Conservation (phyloP, 192 early-diverging fungal genomes). For the Coemansia guatemalensis region DNA sequence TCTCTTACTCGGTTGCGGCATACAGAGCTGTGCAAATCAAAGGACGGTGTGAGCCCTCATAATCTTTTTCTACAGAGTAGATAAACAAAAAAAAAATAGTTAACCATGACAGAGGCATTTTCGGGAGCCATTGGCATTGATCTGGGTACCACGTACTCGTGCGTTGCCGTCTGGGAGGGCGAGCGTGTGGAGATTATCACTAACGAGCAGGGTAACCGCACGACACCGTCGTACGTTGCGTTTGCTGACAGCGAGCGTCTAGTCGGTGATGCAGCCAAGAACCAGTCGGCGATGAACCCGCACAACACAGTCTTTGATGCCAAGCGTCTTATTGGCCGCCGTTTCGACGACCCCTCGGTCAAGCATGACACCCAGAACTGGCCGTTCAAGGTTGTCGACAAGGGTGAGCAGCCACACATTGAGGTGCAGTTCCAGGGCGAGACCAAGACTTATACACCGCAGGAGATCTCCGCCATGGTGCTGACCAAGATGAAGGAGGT, state of each 20-base stretch:
- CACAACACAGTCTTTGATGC: constrained; percentile 90
- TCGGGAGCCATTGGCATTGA: constrained; percentile 89
- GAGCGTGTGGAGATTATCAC: constrained; percentile 73
- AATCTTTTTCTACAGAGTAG: background rate
- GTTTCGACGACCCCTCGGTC: constrained; percentile 80
- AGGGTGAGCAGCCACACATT: constrained; percentile 69
- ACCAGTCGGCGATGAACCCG: constrained; percentile 88
- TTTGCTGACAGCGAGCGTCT: constrained; percentile 79
- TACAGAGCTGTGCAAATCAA: background rate
- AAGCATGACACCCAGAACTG: constrained; percentile 81
- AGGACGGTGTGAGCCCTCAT: background rate
- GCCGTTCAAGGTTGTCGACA: constrained; percentile 77
- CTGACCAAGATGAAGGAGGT: constrained; percentile 79
- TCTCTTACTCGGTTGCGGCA: background rate
- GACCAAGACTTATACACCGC: constrained; percentile 75
- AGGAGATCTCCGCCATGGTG: constrained; percentile 80
- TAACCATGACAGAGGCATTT: constrained; percentile 43
- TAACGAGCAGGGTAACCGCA: constrained; percentile 90
- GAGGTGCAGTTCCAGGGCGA: constrained; percentile 85
- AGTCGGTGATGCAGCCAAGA: constrained; percentile 88
- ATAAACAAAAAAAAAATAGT: background rate
- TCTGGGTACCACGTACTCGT: constrained; percentile 97
- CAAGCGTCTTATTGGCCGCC: constrained; percentile 88
- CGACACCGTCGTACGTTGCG: constrained; percentile 84
- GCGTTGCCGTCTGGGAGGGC: constrained; percentile 71